These are phyloP conservation scores for Toxicodendron radicans DNA, from an alignment of 345 rosid genomes.

Conservation along the genomic window DNA sequence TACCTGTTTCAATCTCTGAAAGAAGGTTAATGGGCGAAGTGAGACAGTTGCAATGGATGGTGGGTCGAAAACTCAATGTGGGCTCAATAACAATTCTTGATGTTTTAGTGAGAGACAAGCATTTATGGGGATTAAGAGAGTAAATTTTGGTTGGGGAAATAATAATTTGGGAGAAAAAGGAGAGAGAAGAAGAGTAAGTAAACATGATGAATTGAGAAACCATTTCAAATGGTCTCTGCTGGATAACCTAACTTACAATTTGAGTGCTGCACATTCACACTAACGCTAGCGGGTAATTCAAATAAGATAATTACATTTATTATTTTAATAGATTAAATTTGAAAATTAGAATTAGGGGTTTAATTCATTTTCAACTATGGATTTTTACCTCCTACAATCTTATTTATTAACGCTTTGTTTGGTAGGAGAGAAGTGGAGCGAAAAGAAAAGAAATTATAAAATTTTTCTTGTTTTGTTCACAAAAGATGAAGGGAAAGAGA, in stretches of 20 bases:
- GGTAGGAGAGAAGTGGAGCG: too few species aligned
- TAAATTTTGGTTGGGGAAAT: slow-evolving; percentile 16
- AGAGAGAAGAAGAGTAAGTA: slow-evolving; percentile 22
- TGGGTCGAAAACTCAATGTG: slow-evolving; percentile 20
- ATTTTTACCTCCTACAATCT: too few species aligned
- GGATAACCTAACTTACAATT: background rate
- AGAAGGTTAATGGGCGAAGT: slow-evolving; percentile 12
- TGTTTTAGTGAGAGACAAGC: slow-evolving; percentile 18
- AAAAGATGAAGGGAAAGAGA: too few species aligned
- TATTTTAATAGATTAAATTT: too few species aligned
- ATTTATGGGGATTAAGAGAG: slow-evolving; percentile 12
- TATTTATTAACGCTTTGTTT: too few species aligned
- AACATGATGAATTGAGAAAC: slow-evolving; percentile 26
- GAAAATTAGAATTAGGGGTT: too few species aligned
- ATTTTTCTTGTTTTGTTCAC: too few species aligned
- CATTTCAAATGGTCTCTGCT: background rate
- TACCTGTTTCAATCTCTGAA: slow-evolving; percentile 30
- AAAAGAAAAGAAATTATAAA: too few species aligned
- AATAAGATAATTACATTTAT: too few species aligned
- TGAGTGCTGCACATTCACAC: background rate
- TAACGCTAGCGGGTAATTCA: too few species aligned
- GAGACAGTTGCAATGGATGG: slow-evolving; percentile 32
- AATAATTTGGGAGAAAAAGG: slow-evolving; percentile 22
- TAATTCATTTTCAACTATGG: too few species aligned
- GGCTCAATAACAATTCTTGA: slow-evolving; percentile 15